Evolutionary conservation across 2,329 filamentous ascomycete genomes (phyloP), one percentile per base, ranked within the genome.

Genomic region (Monosporascus sp.): DNA sequence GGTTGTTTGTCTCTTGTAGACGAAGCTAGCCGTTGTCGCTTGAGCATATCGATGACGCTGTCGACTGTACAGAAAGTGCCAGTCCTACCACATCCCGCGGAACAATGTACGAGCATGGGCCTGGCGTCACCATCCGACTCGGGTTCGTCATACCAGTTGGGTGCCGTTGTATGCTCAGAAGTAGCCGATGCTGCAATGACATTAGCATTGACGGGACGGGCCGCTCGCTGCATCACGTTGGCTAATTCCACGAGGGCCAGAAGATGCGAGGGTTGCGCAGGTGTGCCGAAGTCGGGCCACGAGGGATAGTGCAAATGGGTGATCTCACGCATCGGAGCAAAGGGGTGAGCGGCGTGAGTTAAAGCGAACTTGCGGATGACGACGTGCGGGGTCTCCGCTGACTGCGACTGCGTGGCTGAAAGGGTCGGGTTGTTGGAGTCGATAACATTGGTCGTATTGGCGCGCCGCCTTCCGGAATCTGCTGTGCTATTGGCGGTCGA

Each of bases 281-380:
- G 93, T 0, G 91, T 88, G 20, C 94, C 94, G 70, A 97, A 97
- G 65, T 99, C 94, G 0, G 94, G 94, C 94, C 94, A 99, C n/a
- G 88, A 86, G 0, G 90, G 85, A 68, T 97, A 97, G 66, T 97
- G 92, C 15, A 99, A 75, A 62, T 99, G 94, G 0, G 92, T 97
- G 56, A 99, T 87, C 70, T 97, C 92, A 24, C 93, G 88, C 60
- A 96, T 87, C 0, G 90, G 89, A 20, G 84, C 83, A 65, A 96
- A 97, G 0, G 93, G 92, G 53, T 88, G 81, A 2, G 81, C 76
- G 2, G 83, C 75, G 66, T 97, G 90, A 1, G 85, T 86, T 27
- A 99, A 74, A 0, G 89, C 87, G 64, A 97, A 94, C 67, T 94
- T 94, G 46, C 94, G 87, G 41, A 97, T 83, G 48, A 88, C 85